Conservation (phyloP, 495 filamentous ascomycete species). For the Aspergillus leporis region DNA sequence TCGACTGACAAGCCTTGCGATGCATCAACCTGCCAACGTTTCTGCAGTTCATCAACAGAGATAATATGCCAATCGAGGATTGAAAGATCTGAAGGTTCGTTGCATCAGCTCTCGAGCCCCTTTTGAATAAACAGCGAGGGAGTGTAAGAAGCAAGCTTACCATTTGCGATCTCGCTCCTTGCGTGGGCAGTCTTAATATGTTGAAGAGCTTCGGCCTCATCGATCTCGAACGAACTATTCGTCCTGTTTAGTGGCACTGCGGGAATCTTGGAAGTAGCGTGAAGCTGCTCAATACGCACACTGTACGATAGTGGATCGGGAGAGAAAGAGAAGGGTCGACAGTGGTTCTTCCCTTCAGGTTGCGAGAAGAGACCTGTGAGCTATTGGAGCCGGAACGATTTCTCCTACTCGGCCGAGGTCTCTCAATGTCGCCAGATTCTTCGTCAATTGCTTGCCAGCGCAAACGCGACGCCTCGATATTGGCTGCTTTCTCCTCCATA, state of each 20-base stretch:
- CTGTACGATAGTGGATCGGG: slow-evolving; percentile 14
- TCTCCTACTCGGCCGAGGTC: slow-evolving; percentile 3
- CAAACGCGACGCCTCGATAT: slow-evolving; percentile 5
- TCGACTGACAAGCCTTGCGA: slow-evolving; percentile 51
- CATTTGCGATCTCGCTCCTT: slow-evolving; percentile 4
- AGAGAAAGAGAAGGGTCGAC: slow-evolving; percentile 13
- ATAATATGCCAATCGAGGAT: slow-evolving; percentile 58
- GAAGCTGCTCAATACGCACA: slow-evolving; percentile 4
- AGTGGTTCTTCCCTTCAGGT: slow-evolving; percentile 2
- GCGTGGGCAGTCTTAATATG: slow-evolving; percentile 3
- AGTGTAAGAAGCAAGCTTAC: background rate
- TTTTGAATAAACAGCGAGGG: background rate
- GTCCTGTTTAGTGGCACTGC: background rate
- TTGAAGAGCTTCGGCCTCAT: slow-evolving; percentile 8
- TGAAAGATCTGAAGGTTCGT: slow-evolving; percentile 5
- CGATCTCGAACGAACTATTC: slow-evolving; percentile 13
- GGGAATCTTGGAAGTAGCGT: background rate
- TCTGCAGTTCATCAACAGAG: slow-evolving; percentile 52
- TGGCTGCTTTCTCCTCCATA: slow-evolving; percentile 18
- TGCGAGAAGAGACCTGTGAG: slow-evolving; percentile 9
- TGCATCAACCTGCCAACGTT: slow-evolving; percentile 51
- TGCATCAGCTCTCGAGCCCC: background rate
- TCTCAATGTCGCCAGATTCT: background rate
- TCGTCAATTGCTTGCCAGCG: slow-evolving; percentile 12
- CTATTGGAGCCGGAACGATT: background rate